Evolutionary conservation across 306 rosid genomes (phyloP).

Genomic region (Mucuna pruriens): DNA sequence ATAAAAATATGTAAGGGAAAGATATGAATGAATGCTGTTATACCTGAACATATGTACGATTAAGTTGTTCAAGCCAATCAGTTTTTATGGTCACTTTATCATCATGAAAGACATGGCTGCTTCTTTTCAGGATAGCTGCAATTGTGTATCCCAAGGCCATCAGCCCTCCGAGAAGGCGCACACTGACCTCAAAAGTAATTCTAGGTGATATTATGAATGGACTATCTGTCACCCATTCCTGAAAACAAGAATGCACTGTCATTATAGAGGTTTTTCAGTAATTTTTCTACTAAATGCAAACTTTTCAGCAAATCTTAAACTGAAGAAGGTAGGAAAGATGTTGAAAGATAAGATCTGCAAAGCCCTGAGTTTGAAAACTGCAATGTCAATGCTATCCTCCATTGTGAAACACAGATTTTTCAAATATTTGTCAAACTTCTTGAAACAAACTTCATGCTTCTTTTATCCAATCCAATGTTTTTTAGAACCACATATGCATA

Average conservation of each 20-base stretch:
- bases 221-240: slow-evolving; percentile 99
- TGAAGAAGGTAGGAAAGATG: slow-evolving; percentile 11
- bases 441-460: slow-evolving; percentile 4
- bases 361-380: slow-evolving; percentile 14
- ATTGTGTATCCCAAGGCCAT: slow-evolving; percentile 99
- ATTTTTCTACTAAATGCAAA: slow-evolving; percentile 26
- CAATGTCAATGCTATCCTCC: slow-evolving; percentile 1
- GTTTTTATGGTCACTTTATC: slow-evolving; percentile 84
- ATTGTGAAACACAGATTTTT: background rate
- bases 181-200: slow-evolving; percentile 96
- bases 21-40: slow-evolving; percentile 15
- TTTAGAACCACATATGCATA: slow-evolving; percentile 25
- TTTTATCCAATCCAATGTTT: background rate
- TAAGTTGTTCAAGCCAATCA: slow-evolving; percentile 96
- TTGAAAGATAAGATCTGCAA: slow-evolving; percentile 7
- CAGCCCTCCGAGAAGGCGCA: slow-evolving; percentile 98
- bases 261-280: slow-evolving; percentile 5
- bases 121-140: slow-evolving; percentile 92
- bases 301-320: slow-evolving; percentile 16
- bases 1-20: slow-evolving; percentile 27
- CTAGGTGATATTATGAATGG: slow-evolving; percentile 98
- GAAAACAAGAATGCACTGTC: slow-evolving; percentile 40
- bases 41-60: slow-evolving; percentile 95
- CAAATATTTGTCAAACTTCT: slow-evolving; percentile 17
- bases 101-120: slow-evolving; percentile 80